A percentile compares a stretch with the other conserved stretches of the same genome.
phyloP scores from a whole-genome alignment of 2,329 filamentous ascomycete genomes.

The Calonectria fujianensis region DNA sequence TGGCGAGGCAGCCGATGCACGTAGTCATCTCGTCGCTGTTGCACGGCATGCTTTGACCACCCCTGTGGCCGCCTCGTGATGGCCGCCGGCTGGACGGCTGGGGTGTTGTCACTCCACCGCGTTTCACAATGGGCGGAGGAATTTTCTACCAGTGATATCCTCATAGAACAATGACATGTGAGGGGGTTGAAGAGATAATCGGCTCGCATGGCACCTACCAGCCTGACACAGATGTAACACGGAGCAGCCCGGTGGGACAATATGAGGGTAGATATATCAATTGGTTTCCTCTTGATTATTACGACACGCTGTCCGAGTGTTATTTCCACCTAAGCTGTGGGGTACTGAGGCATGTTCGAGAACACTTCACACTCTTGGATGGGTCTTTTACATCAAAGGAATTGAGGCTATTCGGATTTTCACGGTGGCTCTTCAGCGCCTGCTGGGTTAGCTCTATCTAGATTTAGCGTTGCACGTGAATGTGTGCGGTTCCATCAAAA shows the following conservation, averaged over 20 bases:
- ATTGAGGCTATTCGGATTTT: constrained; percentile 27
- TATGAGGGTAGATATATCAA: neutral
- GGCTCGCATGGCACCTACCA: neutral
- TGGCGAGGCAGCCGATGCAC: neutral
- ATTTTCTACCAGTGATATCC: neutral
- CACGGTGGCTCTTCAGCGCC: neutral
- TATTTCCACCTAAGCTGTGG: neutral
- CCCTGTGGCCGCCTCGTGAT: constrained; percentile 19
- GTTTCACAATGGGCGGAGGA: neutral
- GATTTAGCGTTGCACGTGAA: constrained; percentile 20
- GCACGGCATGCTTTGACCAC: constrained; percentile 33
- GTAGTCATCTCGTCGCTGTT: constrained; percentile 8
- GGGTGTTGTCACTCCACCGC: constrained; percentile 14
- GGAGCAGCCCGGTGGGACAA: neutral
- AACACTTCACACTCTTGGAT: neutral
- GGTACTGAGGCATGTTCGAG: too few species aligned
- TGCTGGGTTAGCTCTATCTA: neutral
- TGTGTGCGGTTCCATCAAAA: neutral
- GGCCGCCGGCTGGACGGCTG: neutral
- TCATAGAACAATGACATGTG: neutral
- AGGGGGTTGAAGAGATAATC: neutral
- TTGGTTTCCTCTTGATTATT: neutral
- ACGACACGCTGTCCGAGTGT: too few species aligned
- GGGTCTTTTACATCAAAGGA: neutral
- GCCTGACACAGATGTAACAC: neutral